phyloP scores from a whole-genome alignment of 2,329 filamentous ascomycete genomes.

The Emergomyces africanus region DNA sequence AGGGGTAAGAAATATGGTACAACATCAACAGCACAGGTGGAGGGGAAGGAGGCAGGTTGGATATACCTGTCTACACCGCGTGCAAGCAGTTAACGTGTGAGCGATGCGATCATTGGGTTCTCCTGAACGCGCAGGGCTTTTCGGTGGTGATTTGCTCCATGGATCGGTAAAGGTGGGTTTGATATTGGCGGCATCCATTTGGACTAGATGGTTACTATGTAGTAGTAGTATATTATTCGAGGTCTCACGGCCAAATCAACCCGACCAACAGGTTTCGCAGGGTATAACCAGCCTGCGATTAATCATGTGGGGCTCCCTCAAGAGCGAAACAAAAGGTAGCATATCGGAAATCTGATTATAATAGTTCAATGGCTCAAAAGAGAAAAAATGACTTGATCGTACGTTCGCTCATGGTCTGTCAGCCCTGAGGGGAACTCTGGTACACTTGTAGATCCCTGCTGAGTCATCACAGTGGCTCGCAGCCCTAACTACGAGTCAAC shows the following conservation, averaged over 20 bases:
- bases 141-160: constrained; percentile 16
- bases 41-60: not conserved
- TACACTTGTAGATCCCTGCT: not conserved
- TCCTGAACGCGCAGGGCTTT: constrained; percentile 17
- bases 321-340: not conserved
- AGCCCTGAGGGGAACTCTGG: not conserved
- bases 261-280: not conserved
- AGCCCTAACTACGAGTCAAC: not conserved
- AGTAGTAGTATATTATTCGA: not conserved
- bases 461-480: not conserved
- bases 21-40: not conserved
- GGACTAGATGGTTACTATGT: too few species aligned
- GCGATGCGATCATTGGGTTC: constrained; percentile 27
- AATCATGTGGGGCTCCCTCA: not conserved
- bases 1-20: not conserved
- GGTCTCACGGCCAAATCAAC: not conserved
- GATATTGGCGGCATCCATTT: not conserved
- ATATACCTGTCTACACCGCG: constrained; percentile 37
- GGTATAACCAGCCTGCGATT: not conserved
- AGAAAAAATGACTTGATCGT: not conserved
- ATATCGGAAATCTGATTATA: not conserved
- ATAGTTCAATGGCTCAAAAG: not conserved
- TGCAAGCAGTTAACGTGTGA: constrained; percentile 38
- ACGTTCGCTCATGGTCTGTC: not conserved
- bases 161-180: not conserved